Conservation (phyloP, 257 asterid genomes). For the Handroanthus guayacan region DNA sequence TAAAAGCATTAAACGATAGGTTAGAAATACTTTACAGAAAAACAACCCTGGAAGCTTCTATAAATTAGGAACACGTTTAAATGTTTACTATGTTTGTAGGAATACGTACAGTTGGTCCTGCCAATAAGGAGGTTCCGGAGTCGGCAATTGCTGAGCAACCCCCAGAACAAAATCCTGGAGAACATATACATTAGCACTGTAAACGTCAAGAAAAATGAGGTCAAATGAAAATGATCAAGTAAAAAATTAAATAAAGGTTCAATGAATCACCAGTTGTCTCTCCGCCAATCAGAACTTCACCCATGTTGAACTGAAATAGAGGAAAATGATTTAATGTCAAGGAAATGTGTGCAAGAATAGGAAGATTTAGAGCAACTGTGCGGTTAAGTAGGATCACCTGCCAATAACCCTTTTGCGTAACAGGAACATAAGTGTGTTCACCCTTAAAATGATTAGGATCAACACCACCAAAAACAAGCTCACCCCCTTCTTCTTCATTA, state of each 20-base stretch:
- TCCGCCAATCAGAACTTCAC: conserved; percentile 77
- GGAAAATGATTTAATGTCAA: conserved; percentile 21
- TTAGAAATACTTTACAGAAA: no score
- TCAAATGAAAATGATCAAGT: conserved; percentile 11
- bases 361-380: neutral
- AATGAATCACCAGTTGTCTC: conserved; percentile 70
- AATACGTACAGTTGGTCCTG: conserved; percentile 90
- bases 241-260: conserved; percentile 19
- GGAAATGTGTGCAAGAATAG: conserved; percentile 20
- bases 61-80: no score
- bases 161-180: conserved; percentile 70
- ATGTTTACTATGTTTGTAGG: neutral
- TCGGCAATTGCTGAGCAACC: conserved; percentile 97
- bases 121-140: conserved; percentile 93
- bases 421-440: conserved; percentile 79
- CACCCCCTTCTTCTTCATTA: conserved; percentile 81
- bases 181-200: conserved; percentile 26
- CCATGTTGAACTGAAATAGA: conserved; percentile 77
- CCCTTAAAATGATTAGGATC: conserved; percentile 84
- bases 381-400: conserved; percentile 57
- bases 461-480: conserved; percentile 89
- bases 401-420: conserved; percentile 91
- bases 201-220: conserved; percentile 14
- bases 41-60: no score
- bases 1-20: no score